A percentile compares a stretch with the other conserved stretches of the same genome.
Evolutionary conservation across 768 basidiomycete species (phyloP).

Genomic region (Boletus tylopilopsis): DNA sequence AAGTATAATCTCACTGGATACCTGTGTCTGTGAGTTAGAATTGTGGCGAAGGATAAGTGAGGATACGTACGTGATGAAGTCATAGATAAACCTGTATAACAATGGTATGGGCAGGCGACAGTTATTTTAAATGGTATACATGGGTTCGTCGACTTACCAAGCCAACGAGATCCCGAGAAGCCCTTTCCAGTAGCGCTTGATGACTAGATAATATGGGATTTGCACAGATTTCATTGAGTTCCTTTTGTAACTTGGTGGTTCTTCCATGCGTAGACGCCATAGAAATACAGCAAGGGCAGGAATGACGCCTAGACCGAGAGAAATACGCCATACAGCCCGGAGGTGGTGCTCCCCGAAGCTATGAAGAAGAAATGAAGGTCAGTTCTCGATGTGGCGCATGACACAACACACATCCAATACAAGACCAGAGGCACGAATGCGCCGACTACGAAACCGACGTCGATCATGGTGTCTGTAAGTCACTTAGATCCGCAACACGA

Average conservation of each 20-base stretch:
- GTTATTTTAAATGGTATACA: too few relatives aligned
- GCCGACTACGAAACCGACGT: constrained; percentile 74
- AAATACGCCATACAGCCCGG: constrained; percentile 82
- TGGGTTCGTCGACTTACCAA: constrained; percentile 45
- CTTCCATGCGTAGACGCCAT: constrained; percentile 84
- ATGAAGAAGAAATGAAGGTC: not conserved
- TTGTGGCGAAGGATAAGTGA: not conserved
- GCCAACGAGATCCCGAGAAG: constrained; percentile 70
- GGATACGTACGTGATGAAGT: constrained; percentile 66
- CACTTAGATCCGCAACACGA: not conserved
- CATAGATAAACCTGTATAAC: constrained; percentile 62
- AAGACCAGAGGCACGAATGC: constrained; percentile 82
- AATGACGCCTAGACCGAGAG: constrained; percentile 78
- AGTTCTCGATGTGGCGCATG: not conserved
- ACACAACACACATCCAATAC: constrained; percentile 72
- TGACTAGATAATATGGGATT: constrained; percentile 73
- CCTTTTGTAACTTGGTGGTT: constrained; percentile 69
- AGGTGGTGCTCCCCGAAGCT: constrained; percentile 80
- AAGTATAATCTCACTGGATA: constrained; percentile 54
- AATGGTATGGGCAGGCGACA: too few relatives aligned
- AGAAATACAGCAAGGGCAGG: constrained; percentile 80
- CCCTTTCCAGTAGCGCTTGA: constrained; percentile 78
- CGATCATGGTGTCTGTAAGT: constrained; percentile 74
- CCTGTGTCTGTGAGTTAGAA: constrained; percentile 28
- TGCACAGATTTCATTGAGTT: constrained; percentile 73